Evolutionary conservation across 768 basidiomycete genomes (phyloP).

Genomic region (Suillus cothurnatus): DNA sequence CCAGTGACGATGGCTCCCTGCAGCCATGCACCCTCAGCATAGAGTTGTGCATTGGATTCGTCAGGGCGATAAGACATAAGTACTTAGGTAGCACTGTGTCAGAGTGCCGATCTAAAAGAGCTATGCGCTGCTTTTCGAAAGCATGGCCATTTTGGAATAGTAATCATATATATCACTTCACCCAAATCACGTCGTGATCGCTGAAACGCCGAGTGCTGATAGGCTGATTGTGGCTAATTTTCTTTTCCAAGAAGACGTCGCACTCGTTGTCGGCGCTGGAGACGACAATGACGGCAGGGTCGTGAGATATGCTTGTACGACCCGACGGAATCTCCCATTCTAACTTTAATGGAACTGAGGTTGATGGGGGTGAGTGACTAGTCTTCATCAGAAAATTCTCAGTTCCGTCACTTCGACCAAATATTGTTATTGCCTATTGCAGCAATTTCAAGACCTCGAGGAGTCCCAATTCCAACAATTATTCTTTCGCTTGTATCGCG

Average conservation of each 20-base stretch:
- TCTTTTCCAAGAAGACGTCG: background rate
- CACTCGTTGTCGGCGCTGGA: background rate
- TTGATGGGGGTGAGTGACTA: background rate
- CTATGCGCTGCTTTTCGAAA: background rate
- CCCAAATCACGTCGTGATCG: background rate
- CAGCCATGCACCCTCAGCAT: conserved; percentile 31
- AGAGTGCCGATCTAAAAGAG: background rate
- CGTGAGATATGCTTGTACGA: background rate
- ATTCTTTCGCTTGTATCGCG: too few species aligned
- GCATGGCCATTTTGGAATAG: background rate
- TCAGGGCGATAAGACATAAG: conserved; percentile 19
- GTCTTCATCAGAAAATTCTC: too few species aligned
- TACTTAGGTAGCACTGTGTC: background rate
- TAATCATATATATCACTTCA: background rate
- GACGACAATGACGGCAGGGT: background rate
- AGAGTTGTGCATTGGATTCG: conserved; percentile 19
- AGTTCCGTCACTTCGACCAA: too few species aligned
- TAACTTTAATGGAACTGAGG: background rate
- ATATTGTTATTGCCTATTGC: too few species aligned
- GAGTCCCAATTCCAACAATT: too few species aligned
- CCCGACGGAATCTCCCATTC: background rate
- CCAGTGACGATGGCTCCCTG: conserved; percentile 32
- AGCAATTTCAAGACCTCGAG: too few species aligned
- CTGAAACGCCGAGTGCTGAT: background rate
- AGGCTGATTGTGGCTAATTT: background rate